Base-by-base conservation (phyloP, 805 yeast genomes). In the Candida andamanensis region DNA sequence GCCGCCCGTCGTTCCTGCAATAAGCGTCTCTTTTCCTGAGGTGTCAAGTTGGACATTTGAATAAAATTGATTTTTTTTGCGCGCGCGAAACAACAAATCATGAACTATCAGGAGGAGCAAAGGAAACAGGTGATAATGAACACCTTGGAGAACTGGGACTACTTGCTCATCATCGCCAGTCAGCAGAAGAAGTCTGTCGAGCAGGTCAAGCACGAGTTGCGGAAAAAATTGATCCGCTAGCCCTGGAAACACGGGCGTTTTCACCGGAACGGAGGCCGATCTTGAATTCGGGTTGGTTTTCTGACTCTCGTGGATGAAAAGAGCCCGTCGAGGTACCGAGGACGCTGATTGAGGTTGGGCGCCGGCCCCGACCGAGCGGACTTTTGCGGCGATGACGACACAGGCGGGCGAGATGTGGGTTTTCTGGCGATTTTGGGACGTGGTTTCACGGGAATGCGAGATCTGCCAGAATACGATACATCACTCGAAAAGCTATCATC, bases 1-100 rank as follows among this genome's bases (percentile, higher is more conserved):
- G 81, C 78, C 26, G 74, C 78, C 48, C 86, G 67, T 49, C 82
- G 68, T 47, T 80, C 84, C 36, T 84, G 65, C 27, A 79, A 53
- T 15, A 77, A 44, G 33, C 63, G 62, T 46, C 77, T 72, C 54
- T 71, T 76, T 42, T 78, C 85, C 24, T 76, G 78, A 6, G 74
- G 40, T 25, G 43, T 35, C 35, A 39, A 23, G 12, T 33, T 12
- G 16, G 15, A 26, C 15, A 11, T 26, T 26, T 19, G 10, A 8
- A 19, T 11, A 8, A 19, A 19, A 19, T n/a, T n/a, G n/a, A n/a
- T 14, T 14, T 13, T 18, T 16, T 27, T 18, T 24, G 23, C 23
- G 30, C 17, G 8, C 9, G 24, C 26, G 35, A 33, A n/a, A 36
- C 7, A 36, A 33, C 24, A 39, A 39, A 32, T 32, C 6, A 36